Evolutionary conservation across 139 green algal genomes (phyloP), one percentile per base, ranked within the genome.

Genomic region (Chlamydomonas sp.): DNA sequence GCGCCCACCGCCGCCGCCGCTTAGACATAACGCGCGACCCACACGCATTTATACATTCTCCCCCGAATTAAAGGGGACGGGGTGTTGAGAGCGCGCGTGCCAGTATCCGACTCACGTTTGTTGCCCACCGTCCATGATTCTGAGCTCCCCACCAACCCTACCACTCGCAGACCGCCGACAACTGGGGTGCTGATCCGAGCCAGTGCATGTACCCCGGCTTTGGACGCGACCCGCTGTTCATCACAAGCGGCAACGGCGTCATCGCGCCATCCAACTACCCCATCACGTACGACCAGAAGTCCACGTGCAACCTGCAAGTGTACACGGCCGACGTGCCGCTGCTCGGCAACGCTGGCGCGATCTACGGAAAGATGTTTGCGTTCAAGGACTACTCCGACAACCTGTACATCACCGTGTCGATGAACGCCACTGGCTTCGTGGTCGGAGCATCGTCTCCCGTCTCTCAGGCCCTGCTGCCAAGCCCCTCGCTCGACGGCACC

Each of bases 311-410:
- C 8, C 22, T 43, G 26, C 10, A n/a, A n/a, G 59, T 66, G 20
- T 66, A 8, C 26, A 43, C 16, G 16, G 31, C 10, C 31, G 5
- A 48, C 6, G 59, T 66, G 10, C 31, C 39, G 31, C 8, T 36
- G 54, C 8, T 20, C 24, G 26, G 34, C 54, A 64, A 20, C 26
- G 54, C 54, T 33, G 34, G 30, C 54, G 34, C 54, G n/a, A n/a
- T n/a, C 20, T 64, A 64, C 54, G 54, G 54, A 64, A 10, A 64
- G 59, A 37, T 72, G 67, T 72, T 65, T 34, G 33, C 38, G 13
- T 72, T 49, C 34, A 72, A 72, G 50, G 31, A 72, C 67, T 72
- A 65, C 67, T 38, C n/a, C 33, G 67, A 72, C 49, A 54, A 35
- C 38, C 30, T 72, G 48, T 72, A 72, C 49, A 35, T 65, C 6